Evolutionary conservation across 805 yeast genomes (phyloP).

Genomic region (Barnettozyma pratensis): DNA sequence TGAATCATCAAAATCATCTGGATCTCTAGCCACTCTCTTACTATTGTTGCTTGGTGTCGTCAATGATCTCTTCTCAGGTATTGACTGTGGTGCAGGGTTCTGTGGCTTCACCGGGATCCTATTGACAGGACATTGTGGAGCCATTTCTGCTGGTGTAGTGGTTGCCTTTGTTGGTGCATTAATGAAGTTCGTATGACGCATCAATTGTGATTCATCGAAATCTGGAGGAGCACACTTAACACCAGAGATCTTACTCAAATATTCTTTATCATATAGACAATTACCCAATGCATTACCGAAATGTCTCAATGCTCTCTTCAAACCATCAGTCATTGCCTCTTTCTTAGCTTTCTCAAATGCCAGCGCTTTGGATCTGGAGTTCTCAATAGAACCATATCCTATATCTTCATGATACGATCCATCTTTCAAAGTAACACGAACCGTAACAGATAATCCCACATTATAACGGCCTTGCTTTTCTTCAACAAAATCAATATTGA

Average conservation of each 20-base stretch:
- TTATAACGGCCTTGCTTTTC: constrained; percentile 51
- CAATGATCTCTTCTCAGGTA: constrained; percentile 17
- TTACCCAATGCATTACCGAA: constrained; percentile 83
- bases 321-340: constrained; percentile 79
- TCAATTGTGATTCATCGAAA: constrained; percentile 37
- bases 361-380: constrained; percentile 62
- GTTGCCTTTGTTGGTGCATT: constrained; percentile 12
- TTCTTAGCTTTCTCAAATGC: constrained; percentile 83
- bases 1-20: constrained; percentile 46
- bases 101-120: background rate
- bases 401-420: constrained; percentile 81
- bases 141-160: constrained; percentile 10
- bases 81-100: constrained; percentile 1
- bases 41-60: constrained; percentile 2
- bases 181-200: constrained; percentile 26
- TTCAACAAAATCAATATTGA: constrained; percentile 68
- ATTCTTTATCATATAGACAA: constrained; percentile 75
- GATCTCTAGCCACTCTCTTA: constrained; percentile 10
- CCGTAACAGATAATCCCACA: constrained; percentile 68
- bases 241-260: constrained; percentile 40
- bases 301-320: constrained; percentile 71
- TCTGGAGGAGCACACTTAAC: constrained; percentile 41
- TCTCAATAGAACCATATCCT: constrained; percentile 81
- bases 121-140: background rate
- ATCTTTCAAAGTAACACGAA: constrained; percentile 66